Evolutionary conservation across 805 yeast species (phyloP).

Genomic region (Metschnikowia orientalis): DNA sequence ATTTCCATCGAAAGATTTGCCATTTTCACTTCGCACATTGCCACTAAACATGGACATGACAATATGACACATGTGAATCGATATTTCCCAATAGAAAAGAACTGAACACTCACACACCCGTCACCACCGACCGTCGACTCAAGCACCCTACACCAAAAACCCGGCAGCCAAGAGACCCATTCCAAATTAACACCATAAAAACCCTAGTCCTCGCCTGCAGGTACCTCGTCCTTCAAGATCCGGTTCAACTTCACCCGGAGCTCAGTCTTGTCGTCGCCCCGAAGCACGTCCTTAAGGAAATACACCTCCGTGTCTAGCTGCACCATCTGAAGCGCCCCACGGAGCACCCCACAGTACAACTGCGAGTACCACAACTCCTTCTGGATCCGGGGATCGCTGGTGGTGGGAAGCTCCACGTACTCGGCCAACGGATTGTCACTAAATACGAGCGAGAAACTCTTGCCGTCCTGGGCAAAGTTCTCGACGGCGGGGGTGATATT

Average conservation of each 20-base stretch:
- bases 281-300: slow-evolving; percentile 73
- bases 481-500: slow-evolving; percentile 73
- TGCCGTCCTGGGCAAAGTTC: slow-evolving; percentile 73
- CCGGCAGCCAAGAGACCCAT: too few species aligned
- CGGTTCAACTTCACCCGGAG: slow-evolving; percentile 65
- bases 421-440: slow-evolving; percentile 90
- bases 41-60: too few species aligned
- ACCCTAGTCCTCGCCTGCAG: slow-evolving; percentile 90
- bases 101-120: too few species aligned
- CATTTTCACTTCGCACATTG: too few species aligned
- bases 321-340: slow-evolving; percentile 93
- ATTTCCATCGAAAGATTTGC: too few species aligned
- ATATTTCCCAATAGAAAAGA: too few species aligned
- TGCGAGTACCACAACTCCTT: slow-evolving; percentile 91
- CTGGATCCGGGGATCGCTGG: slow-evolving; percentile 60
- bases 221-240: slow-evolving; percentile 87
- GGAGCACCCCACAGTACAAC: slow-evolving; percentile 79
- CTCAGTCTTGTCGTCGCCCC: slow-evolving; percentile 83
- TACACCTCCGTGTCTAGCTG: slow-evolving; percentile 83
- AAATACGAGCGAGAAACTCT: slow-evolving; percentile 66
- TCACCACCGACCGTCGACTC: too few species aligned
- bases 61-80: too few species aligned
- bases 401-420: slow-evolving; percentile 82
- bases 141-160: too few species aligned
- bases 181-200: background rate